Base-by-base conservation (phyloP, 345 rosid genomes). In the Barbarea vulgaris region DNA sequence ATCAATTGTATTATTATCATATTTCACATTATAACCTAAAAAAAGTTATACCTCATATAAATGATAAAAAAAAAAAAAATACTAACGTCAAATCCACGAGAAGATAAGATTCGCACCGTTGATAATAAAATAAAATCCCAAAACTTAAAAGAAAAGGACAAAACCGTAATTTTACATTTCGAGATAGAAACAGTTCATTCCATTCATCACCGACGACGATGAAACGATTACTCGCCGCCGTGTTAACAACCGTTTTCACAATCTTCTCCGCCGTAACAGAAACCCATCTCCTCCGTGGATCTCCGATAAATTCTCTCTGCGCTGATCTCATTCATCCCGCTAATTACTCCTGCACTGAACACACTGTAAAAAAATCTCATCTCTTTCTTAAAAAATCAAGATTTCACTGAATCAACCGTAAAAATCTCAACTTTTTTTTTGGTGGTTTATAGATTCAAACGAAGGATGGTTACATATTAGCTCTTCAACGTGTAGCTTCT, bases 401-500 rank as follows among this genome's bases (percentile, higher is more conserved):
- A 6, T 50, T 61, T 8, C 15, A 61, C 37, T 17, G 17, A 52
- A n/a, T 13, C 62, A 72, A 5, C 17, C 27, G 2, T 13, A 71
- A 9, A 58, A 60, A 22, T 30, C 13, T 24, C 7, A 21, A 21
- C 1, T 7, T 60, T 11, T 19, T 9, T 60, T 55, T 73, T 37
- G 2, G 30, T 31, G 1, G 22, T 59, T 57, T 47, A 27, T 74
- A 94, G 98, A 56, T 87, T 73, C 82, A 87, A 84, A 94, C 98
- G 17, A 78, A 82, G 76, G 98, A 91, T 84, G 96, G 97, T 9
- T 94, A 79, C 77, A 60, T 89, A 81, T 70, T 91, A 50, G 90
- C 86, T 74, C 86, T 94, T 66, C 97, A 91, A 47, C 94, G 97
- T 9, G 87, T 94, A 21, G 82, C 97, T 5, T 88, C 91, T 9